Conservation (phyloP, 331 rosid genomes). For the Arachis monticola region DNA sequence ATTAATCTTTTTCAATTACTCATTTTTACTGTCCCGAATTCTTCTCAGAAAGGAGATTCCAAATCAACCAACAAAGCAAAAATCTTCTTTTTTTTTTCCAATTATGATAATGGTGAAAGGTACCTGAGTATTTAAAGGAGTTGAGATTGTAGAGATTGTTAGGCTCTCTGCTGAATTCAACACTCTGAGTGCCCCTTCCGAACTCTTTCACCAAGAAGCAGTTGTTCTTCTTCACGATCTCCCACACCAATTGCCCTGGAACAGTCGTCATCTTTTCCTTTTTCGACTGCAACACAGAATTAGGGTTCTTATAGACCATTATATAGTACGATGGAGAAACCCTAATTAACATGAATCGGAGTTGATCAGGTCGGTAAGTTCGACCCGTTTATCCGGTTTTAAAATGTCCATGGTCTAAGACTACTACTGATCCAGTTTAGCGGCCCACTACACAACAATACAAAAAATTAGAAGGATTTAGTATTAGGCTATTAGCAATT, state of each 20-base stretch:
- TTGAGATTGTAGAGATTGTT: constrained; percentile 90
- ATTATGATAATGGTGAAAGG: not conserved
- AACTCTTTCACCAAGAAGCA: constrained; percentile 86
- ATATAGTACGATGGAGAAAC: constrained; percentile 54
- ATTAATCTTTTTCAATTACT: not conserved
- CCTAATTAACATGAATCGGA: constrained; percentile 44
- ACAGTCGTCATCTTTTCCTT: constrained; percentile 68
- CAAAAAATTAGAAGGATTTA: not conserved
- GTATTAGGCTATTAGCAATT: too few species aligned
- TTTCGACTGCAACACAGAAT: constrained; percentile 37
- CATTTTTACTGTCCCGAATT: not conserved
- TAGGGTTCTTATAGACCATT: constrained; percentile 27
- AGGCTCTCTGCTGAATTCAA: constrained; percentile 84
- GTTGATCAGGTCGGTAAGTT: constrained; percentile 32
- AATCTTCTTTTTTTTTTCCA: too few species aligned
- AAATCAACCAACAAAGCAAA: not conserved
- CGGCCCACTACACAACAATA: not conserved
- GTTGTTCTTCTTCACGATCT: constrained; percentile 96
- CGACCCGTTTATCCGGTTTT: not conserved
- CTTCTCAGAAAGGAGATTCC: not conserved
- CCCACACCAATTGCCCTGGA: constrained; percentile 95
- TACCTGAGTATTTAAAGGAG: constrained; percentile 87
- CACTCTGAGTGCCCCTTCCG: constrained; percentile 77
- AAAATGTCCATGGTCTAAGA: constrained; percentile 1
- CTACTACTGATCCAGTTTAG: not conserved